Evolutionary conservation across 1,284 basidiomycete genomes (phyloP), one percentile per base, ranked within the genome.

Genomic region (Marasmius tenuissimus): DNA sequence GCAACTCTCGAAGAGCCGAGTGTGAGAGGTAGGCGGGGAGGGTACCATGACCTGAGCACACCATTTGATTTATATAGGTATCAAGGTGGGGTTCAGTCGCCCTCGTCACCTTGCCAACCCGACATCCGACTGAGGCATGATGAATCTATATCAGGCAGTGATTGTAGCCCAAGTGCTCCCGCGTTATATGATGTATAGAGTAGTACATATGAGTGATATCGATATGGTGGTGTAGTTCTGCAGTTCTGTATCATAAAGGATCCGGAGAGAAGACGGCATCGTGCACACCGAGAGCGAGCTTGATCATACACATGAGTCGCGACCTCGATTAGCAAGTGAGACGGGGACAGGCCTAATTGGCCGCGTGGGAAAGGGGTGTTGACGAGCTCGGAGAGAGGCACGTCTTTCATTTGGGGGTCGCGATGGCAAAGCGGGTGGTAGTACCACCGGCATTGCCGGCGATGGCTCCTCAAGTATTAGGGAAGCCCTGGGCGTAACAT

Each of bases 311-410:
- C n/a, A n/a, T 11, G 57, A 50, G 38, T 62, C 39, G 4, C 40
- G 33, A 27, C 61, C 57, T 42, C 50, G 45, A n/a, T 59, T 50
- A 2, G 55, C 22, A n/a, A 62, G 22, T 14, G 61, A 62, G 55
- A 62, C 42, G 10, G 61, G 61, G 11, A 62, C 18, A 39, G 61
- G 57, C 20, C 58, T 42, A 11, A 62, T 52, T 1, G 61, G 61
- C 39, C 61, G 54, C 16, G 52, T 59, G 1, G 61, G 61, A 45
- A 62, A 62, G 34, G 61, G 61, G 5, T 27, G 51, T 38, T 62
- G 52, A 37, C 61, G 27, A 11, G 49, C 61, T 39, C 61, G 49
- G 8, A 49, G 40, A 0, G 57, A 53, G 4, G 42, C 22, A 2
- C 51, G 45, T 4, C 45, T 18, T 47, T 22, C 18, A 22, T n/a